Evolutionary conservation across 2,329 filamentous ascomycete species (phyloP), one percentile per base, ranked within the genome.

Genomic region (Botryotinia calthae): DNA sequence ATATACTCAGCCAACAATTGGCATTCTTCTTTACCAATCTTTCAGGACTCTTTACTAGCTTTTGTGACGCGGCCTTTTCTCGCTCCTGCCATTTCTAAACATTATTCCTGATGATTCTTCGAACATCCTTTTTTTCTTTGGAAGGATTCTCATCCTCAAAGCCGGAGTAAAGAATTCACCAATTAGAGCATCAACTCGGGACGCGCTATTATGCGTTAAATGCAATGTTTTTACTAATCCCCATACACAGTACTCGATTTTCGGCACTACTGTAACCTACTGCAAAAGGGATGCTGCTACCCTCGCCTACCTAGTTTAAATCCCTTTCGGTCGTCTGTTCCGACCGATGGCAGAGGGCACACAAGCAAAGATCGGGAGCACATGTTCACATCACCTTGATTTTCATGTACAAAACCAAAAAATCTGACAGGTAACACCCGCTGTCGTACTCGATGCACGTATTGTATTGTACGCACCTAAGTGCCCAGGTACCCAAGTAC

Each of bases 371-470:
- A 28, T 48, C 42, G 44, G 56, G 42, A 40, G 56, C 68, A 67
- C 25, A 67, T 66, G 31, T 64, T 62, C 40, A 22, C 51, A 61
- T 34, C 44, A 70, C 42, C 42, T 63, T 48, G 67, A 62, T 63
- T 37, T 25, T 20, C 68, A 63, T 40, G 58, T 70, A 42, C 58
- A 20, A 64, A 40, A 42, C 68, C 31, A 44, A 64, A 31, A 51
- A 42, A 70, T 51, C 59, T 70, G 68, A 65, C 68, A 70, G 58
- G 58, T 70, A 64, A 70, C 68, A 70, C 68, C 68, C 68, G 68
- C 58, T 64, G 68, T 64, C 51, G 66, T 69, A 61, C 51, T 54
- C 54, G 37, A 65, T 64, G 31, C 44, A 64, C 51, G 31, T 37
- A 56, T 42, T 31, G 18, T 51, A 25, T 18, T 54, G 51, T 66